Evolutionary conservation across 1,284 basidiomycete genomes (phyloP).

Genomic region (Golubevia sp.): DNA sequence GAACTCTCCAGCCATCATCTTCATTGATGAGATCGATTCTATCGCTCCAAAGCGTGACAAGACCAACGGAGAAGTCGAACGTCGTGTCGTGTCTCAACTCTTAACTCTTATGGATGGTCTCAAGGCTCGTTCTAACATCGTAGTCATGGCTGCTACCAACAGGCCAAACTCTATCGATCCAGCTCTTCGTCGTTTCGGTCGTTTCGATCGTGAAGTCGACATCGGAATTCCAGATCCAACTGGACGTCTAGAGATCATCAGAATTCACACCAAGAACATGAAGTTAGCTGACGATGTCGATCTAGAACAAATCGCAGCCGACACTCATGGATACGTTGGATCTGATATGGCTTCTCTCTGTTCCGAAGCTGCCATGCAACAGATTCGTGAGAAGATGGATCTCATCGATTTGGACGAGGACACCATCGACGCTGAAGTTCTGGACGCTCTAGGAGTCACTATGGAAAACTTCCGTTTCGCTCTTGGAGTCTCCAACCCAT

Average conservation of each 20-base stretch:
- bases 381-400: constrained; percentile 98
- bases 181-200: constrained; percentile 94
- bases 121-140: constrained; percentile 97
- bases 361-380: constrained; percentile 97
- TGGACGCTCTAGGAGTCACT: constrained; percentile 91
- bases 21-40: constrained; percentile 98
- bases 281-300: constrained; percentile 98
- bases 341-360: constrained; percentile 95
- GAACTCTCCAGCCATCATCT: constrained; percentile 99
- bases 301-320: constrained; percentile 93
- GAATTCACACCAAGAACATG: constrained; percentile 99
- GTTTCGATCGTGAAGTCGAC: constrained; percentile 98
- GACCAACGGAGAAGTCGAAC: constrained; percentile 99
- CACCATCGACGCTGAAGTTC: constrained; percentile 94
- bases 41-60: constrained; percentile 99
- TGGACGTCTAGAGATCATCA: constrained; percentile 94
- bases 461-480: constrained; percentile 99
- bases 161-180: constrained; percentile 98
- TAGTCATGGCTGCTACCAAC: constrained; percentile 99
- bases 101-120: constrained; percentile 98
- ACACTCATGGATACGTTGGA: constrained; percentile 98
- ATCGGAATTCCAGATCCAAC: constrained; percentile 99
- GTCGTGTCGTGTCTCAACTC: constrained; percentile 96
- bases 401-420: constrained; percentile 81
- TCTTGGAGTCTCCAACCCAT: constrained; percentile 91